phyloP scores from a whole-genome alignment of 805 yeast species.

The Candida ponderosae region DNA sequence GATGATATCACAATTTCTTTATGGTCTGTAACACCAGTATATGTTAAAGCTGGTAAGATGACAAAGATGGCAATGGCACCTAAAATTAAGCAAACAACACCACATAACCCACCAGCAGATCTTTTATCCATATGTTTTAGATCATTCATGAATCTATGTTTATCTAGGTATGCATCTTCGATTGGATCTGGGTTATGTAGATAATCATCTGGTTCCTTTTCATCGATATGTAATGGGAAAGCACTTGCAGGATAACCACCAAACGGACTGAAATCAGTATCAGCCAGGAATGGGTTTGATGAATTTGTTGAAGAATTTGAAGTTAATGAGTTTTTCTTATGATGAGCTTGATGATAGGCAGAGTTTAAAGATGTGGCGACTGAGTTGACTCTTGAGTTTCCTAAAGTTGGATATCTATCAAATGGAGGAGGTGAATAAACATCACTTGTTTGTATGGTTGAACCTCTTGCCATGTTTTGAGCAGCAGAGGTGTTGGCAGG shows the following conservation, averaged over 20 bases:
- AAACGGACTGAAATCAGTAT: slow-evolving; percentile 77
- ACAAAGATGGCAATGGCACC: slow-evolving; percentile 68
- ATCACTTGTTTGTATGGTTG: slow-evolving; percentile 7
- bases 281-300: slow-evolving; percentile 36
- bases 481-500: not conserved
- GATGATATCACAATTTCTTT: slow-evolving; percentile 10
- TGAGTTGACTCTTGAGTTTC: slow-evolving; percentile 50
- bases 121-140: slow-evolving; percentile 58
- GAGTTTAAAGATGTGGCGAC: slow-evolving; percentile 33
- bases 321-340: slow-evolving; percentile 9
- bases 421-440: slow-evolving; percentile 43
- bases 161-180: slow-evolving; percentile 80
- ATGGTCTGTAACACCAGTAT: slow-evolving; percentile 52
- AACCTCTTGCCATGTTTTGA: not conserved
- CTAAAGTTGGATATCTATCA: slow-evolving; percentile 61
- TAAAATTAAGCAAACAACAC: slow-evolving; percentile 46
- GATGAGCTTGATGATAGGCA: slow-evolving; percentile 13
- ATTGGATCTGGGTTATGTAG: slow-evolving; percentile 95
- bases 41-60: slow-evolving; percentile 77
- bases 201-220: slow-evolving; percentile 91
- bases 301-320: slow-evolving; percentile 15
- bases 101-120: slow-evolving; percentile 54
- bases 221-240: slow-evolving; percentile 86
- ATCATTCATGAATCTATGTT: slow-evolving; percentile 56
- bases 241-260: slow-evolving; percentile 95